Base-by-base conservation (phyloP, 2,329 filamentous ascomycete species). In the Penicillium sp. region DNA sequence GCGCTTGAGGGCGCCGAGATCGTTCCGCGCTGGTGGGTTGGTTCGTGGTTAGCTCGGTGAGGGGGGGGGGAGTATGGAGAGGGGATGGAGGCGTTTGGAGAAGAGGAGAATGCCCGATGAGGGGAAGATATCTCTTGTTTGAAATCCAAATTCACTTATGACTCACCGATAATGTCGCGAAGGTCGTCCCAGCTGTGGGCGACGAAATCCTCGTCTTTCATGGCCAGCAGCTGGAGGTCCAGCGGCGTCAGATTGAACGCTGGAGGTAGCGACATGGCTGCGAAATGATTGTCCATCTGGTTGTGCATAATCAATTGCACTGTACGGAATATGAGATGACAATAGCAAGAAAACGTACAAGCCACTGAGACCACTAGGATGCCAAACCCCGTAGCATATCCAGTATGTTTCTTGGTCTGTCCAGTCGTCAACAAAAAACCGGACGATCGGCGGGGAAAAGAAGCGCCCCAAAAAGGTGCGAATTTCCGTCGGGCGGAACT, bases 1-100 rank as follows among this genome's bases (percentile, higher is more conserved):
- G 64, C 86, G 83, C 69, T 84, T 86, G 11, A 88, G 76, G 37
- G 81, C 74, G 60, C 82, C 81, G 57, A 88, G 83, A 59, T 81
- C 78, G 67, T 85, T 83, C 39, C 77, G 75, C 17, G 76, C 76
- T 81, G 65, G 41, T 54, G 52, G 37, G 35, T 35, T 38, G 37
- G 49, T 51, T 59, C 5, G 28, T n/a, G 55, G 55, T 57, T 45
- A 49, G 42, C 14, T 41, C 17, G 10, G 55, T 61, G 61, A 66
- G 20, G 61, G 62, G 51, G 62, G 51, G 52, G 51, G 60, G 50
- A 55, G 53, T 28, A 43, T 31, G 14, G 22, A 12, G 28, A 2
- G 39, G 50, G 50, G 28, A 43, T 39, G n/a, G 45, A 63, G n/a
- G 15, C 5, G 15, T 7, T 49, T 62, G 56, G 59, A 43, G 34